These are phyloP conservation scores for Venturia oleaginea DNA, from an alignment of 2,329 filamentous ascomycete species.

Conservation along the genomic window DNA sequence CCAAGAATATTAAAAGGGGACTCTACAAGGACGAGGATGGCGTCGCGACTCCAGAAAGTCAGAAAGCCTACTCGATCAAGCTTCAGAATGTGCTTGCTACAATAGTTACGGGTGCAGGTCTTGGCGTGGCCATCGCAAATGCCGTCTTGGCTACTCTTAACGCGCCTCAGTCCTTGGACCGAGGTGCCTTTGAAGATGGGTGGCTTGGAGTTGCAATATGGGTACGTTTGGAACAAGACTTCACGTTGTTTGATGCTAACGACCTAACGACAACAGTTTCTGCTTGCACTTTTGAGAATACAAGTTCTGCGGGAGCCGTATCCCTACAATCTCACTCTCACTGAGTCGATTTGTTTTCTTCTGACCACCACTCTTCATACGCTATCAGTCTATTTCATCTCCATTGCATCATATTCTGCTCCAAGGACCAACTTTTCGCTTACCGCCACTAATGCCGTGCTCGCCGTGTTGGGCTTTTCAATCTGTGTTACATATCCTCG, in stretches of 20 bases:
- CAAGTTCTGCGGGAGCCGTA: slow-evolving; percentile 1
- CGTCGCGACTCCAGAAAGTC: slow-evolving; percentile 53
- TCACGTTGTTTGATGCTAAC: no score
- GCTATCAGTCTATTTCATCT: background rate
- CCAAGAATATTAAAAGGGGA: background rate
- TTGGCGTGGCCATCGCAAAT: slow-evolving; percentile 11
- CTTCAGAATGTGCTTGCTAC: slow-evolving; percentile 41
- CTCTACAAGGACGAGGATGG: slow-evolving; percentile 62
- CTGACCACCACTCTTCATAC: background rate
- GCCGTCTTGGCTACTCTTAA: background rate
- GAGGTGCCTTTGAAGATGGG: background rate
- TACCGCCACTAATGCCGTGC: background rate
- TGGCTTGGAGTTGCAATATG: slow-evolving; percentile 6
- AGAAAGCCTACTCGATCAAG: slow-evolving; percentile 53
- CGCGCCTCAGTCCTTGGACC: background rate
- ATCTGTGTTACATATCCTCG: slow-evolving; percentile 11
- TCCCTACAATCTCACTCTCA: slow-evolving; percentile 8
- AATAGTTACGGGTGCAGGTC: slow-evolving; percentile 4
- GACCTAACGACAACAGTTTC: background rate
- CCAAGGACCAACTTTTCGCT: background rate
- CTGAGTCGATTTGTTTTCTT: slow-evolving; percentile 2
- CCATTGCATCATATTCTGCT: background rate
- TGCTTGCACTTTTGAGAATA: background rate
- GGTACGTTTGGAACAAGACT: background rate
- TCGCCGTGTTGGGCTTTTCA: background rate